These are phyloP conservation scores for Geosmithia flava DNA, from an alignment of 2,329 filamentous ascomycete species.

Conservation along the genomic window DNA sequence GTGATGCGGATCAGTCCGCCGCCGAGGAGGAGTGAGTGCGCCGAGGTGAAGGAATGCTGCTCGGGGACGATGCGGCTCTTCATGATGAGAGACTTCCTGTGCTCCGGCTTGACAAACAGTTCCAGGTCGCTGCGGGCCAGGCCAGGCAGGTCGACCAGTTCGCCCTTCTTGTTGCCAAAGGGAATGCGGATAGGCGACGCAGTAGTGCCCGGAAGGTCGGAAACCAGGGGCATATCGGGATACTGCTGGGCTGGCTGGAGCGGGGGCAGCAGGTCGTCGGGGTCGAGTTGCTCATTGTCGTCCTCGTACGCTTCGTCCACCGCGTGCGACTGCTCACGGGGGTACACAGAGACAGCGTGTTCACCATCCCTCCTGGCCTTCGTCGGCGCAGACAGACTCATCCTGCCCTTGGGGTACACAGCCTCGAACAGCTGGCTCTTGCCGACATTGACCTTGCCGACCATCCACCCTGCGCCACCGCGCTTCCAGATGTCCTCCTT, in stretches of 20 bases:
- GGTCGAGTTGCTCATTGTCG: conserved; percentile 16
- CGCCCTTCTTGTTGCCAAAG: conserved; percentile 75
- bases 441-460: conserved; percentile 96
- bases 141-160: conserved; percentile 87
- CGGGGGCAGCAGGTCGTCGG: conserved; percentile 59
- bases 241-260: conserved; percentile 60
- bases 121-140: conserved; percentile 64
- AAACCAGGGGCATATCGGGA: conserved; percentile 77
- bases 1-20: conserved; percentile 77
- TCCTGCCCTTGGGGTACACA: conserved; percentile 68
- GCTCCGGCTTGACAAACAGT: conserved; percentile 52
- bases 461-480: conserved; percentile 85
- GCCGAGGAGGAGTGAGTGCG: conserved; percentile 69
- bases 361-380: background rate
- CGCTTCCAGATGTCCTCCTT: conserved; percentile 77
- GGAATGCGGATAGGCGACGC: conserved; percentile 89
- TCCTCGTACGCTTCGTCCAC: conserved; percentile 15
- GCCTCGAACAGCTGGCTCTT: conserved; percentile 86
- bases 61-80: conserved; percentile 59
- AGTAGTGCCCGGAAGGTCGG: conserved; percentile 80
- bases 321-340: background rate
- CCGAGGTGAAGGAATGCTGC: conserved; percentile 57
- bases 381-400: conserved; percentile 15
- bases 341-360: background rate
- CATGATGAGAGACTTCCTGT: conserved; percentile 66